Evolutionary conservation across 2,329 filamentous ascomycete genomes (phyloP), one percentile per base, ranked within the genome.

Genomic region (Ilyonectria sp.): DNA sequence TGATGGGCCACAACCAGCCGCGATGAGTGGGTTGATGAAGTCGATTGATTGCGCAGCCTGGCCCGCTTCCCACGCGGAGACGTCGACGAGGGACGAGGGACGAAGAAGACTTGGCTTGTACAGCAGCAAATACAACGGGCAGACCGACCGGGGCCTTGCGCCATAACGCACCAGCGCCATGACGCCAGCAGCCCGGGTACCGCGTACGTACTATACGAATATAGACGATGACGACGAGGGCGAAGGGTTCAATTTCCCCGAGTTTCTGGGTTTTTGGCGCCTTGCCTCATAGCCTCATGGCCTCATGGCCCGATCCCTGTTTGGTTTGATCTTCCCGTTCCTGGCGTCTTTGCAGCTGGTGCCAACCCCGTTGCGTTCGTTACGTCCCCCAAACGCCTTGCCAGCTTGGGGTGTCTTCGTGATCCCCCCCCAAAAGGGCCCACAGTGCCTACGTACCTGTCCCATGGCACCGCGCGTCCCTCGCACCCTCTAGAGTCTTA

Each of bases 31-130:
- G 46, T 65, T 64, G 65, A 68, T 68, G 65, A 52, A 52, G 23
- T 50, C 47, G 50, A 60, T 56, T 49, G 71, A 65, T 73, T 74
- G 72, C 73, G 73, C 63, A 68, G 65, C 65, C 44, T 23, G 52
- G 50, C 46, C 62, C 56, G 23, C 26, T 55, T 40, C 56, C 40
- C 29, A 35, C 50, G 29, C 50, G 50, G 50, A 23, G 10, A 26
- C 23, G 26, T 43, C 21, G 11, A 50, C n/a, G 40, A 43, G 40
- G 8, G n/a, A n/a, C 40, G 15, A 43, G 40, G 8, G n/a, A n/a
- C 40, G 15, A 17, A 43, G 15, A n/a, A 43, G 15, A n/a, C 15
- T 21, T 21, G 21, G 2, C 21, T 21, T 21, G 21, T 21, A 21
- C 21, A 21, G 21, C 21, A 21, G 21, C 3, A 21, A 21, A 21